These are phyloP conservation scores for Saccharum spontaneum DNA, from an alignment of 176 grass and related monocot genomes.

Conservation along the genomic window DNA sequence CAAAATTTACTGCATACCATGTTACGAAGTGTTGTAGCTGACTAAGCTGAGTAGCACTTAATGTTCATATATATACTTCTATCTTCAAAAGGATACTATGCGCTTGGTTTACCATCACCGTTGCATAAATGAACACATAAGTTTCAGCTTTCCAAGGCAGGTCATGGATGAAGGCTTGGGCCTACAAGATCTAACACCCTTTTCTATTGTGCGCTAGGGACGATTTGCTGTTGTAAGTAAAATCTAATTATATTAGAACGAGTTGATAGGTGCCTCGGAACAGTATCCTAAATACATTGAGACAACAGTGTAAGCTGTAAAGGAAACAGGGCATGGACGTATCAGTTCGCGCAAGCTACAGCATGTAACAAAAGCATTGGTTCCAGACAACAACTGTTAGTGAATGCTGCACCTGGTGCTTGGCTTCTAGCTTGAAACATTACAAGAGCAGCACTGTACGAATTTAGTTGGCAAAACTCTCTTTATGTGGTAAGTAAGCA, in stretches of 20 bases:
- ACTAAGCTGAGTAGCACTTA: no score
- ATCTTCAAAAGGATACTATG: not conserved
- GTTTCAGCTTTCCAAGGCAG: not conserved
- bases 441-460: not conserved
- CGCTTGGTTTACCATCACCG: not conserved
- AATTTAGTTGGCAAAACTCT: not conserved
- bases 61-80: not conserved
- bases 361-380: not conserved
- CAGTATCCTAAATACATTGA: not conserved
- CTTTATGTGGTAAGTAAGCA: not conserved
- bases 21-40: not conserved
- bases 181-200: not conserved
- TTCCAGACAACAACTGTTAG: no score
- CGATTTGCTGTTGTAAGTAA: not conserved
- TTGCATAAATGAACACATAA: not conserved
- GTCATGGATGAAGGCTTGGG: not conserved
- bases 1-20: not conserved
- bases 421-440: not conserved
- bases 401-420: not conserved
- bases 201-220: not conserved
- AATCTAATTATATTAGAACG: not conserved
- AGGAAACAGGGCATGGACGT: not conserved
- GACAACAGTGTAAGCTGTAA: not conserved
- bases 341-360: not conserved
- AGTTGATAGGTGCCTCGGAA: not conserved